phyloP scores from a whole-genome alignment of 1,284 basidiomycete genomes.

The Earliella scabrosa region DNA sequence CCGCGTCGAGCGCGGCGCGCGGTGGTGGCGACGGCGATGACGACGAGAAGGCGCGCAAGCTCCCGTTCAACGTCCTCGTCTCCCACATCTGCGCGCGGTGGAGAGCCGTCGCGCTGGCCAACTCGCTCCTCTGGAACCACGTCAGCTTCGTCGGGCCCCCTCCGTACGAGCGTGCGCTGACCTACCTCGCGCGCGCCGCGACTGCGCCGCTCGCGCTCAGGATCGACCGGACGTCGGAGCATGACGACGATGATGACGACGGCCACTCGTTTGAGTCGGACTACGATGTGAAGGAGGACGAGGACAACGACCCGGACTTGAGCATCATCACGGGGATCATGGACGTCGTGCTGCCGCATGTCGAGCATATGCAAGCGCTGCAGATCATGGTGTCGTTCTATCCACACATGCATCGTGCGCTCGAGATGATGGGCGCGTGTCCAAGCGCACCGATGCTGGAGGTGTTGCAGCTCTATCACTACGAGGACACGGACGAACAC shows the following conservation, averaged over 20 bases:
- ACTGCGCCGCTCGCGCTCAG: slow-evolving; percentile 42
- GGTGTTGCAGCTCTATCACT: slow-evolving; percentile 64
- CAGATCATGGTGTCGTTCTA: slow-evolving; percentile 60
- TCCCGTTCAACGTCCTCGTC: slow-evolving; percentile 45
- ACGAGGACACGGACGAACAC: slow-evolving; percentile 55
- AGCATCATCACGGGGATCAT: slow-evolving; percentile 49
- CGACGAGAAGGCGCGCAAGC: slow-evolving; percentile 19
- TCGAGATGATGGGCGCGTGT: slow-evolving; percentile 49
- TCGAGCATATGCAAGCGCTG: slow-evolving; percentile 56
- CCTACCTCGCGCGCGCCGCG: slow-evolving; percentile 47
- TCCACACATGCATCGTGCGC: slow-evolving; percentile 54
- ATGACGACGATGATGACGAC: slow-evolving; percentile 55
- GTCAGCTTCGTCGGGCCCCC: slow-evolving; percentile 51
- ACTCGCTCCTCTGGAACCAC: slow-evolving; percentile 40
- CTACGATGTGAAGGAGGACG: slow-evolving; percentile 27
- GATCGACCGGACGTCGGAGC: slow-evolving; percentile 23
- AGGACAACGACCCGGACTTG: slow-evolving; percentile 45
- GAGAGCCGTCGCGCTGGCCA: slow-evolving; percentile 37
- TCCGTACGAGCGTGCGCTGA: slow-evolving; percentile 49
- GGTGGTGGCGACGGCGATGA: slow-evolving; percentile 9
- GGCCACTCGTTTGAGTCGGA: slow-evolving; percentile 35
- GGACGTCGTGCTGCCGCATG: slow-evolving; percentile 49
- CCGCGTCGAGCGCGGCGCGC: slow-evolving; percentile 23
- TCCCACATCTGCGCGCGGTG: slow-evolving; percentile 48
- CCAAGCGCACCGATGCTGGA: slow-evolving; percentile 57